Conservation (phyloP, 306 rosid genomes). For the Mucuna pruriens region DNA sequence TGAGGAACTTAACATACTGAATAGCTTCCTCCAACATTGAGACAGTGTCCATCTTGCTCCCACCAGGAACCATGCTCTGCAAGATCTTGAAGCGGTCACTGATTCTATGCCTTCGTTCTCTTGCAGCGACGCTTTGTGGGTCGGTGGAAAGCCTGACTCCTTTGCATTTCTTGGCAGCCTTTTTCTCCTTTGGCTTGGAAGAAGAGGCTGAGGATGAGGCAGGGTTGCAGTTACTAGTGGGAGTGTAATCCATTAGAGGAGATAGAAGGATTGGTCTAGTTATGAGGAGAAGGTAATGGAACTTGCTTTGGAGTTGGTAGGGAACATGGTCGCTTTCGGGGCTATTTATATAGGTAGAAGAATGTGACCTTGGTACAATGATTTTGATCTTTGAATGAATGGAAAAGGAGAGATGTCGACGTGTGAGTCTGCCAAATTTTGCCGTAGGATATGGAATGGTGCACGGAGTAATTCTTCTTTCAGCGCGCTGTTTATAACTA, state of each 20-base stretch:
- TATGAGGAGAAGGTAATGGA: not conserved
- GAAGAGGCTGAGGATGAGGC: conserved; percentile 50
- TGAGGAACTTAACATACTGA: conserved; percentile 83
- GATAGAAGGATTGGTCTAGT: not conserved
- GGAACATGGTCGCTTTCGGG: not conserved
- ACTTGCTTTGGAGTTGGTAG: not conserved
- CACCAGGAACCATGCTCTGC: conserved; percentile 93
- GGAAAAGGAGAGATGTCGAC: conserved; percentile 49
- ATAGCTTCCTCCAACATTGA: conserved; percentile 92
- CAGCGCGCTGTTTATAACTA: not conserved
- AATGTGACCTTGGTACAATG: conserved; percentile 16
- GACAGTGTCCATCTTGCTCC: conserved; percentile 90
- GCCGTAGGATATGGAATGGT: conserved; percentile 57
- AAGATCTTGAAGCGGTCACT: conserved; percentile 89
- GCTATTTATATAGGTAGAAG: not conserved
- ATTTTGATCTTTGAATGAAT: conserved; percentile 41
- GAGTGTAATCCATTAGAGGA: conserved; percentile 48
- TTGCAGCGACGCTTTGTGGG: conserved; percentile 94
- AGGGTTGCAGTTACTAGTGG: conserved; percentile 27
- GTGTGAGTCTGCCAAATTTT: conserved; percentile 70
- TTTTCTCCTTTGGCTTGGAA: conserved; percentile 38
- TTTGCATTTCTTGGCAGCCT: conserved; percentile 42
- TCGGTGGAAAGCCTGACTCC: conserved; percentile 82
- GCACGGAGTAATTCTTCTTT: not conserved
- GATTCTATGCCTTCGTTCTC: conserved; percentile 88